phyloP scores from a whole-genome alignment of 2,329 filamentous ascomycete species.

The Phaeomoniella chlamydospora region DNA sequence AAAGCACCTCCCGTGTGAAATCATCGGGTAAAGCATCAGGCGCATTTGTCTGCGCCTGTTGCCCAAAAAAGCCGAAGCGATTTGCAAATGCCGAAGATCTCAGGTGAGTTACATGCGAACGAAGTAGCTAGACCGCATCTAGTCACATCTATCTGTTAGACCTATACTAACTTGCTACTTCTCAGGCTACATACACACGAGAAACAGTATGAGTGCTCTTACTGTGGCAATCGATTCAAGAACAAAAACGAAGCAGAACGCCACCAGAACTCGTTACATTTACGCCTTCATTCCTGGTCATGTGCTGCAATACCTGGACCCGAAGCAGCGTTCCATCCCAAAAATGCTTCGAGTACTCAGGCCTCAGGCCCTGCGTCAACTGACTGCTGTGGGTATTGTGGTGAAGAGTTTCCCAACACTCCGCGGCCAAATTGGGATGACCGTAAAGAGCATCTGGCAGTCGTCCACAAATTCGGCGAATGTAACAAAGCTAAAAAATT shows the following conservation, averaged over 20 bases:
- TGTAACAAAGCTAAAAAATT: constrained; percentile 99
- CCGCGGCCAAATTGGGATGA: constrained; percentile 77
- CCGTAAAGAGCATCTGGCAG: constrained; percentile 73
- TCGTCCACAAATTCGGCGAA: constrained; percentile 90
- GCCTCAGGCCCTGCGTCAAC: constrained; percentile 20
- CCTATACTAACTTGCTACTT: constrained; percentile 13
- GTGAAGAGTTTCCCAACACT: constrained; percentile 67
- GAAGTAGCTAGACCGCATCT: neutral
- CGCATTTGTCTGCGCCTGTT: constrained; percentile 75
- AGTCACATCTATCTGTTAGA: constrained; percentile 3
- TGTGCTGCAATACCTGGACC: constrained; percentile 69
- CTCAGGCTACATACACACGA: constrained; percentile 74
- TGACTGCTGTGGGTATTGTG: constrained; percentile 90
- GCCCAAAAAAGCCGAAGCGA: constrained; percentile 92
- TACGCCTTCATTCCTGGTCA: constrained; percentile 90
- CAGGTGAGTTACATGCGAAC: constrained; percentile 51
- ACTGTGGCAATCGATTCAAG: constrained; percentile 91
- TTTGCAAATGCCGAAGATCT: constrained; percentile 77
- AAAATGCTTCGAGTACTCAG: constrained; percentile 31
- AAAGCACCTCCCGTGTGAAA: constrained; percentile 17
- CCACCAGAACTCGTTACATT: constrained; percentile 87
- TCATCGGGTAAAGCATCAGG: constrained; percentile 35
- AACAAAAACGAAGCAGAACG: constrained; percentile 98
- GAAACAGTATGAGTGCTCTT: constrained; percentile 89
- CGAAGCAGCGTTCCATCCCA: constrained; percentile 76